Evolutionary conservation across 768 basidiomycete genomes (phyloP).

Genomic region (Trametopsis cervina): DNA sequence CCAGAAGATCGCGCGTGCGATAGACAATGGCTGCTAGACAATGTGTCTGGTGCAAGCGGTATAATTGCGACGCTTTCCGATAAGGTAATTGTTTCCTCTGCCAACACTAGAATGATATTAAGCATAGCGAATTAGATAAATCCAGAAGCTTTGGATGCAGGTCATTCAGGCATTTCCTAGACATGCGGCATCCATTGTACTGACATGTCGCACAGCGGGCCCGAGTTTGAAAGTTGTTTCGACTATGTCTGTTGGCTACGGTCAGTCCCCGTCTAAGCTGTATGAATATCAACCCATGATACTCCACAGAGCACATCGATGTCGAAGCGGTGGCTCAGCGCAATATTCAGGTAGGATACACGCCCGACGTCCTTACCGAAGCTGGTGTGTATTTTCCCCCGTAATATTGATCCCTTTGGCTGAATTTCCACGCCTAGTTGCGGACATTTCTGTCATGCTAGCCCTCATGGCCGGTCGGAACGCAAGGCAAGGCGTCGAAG

Average conservation of each 20-base stretch:
- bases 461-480: constrained; percentile 91
- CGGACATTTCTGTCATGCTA: constrained; percentile 86
- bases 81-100: constrained; percentile 37
- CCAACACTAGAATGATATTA: constrained; percentile 9
- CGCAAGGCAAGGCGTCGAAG: constrained; percentile 48
- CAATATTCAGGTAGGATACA: constrained; percentile 76
- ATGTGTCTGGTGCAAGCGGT: constrained; percentile 59
- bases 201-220: constrained; percentile 46
- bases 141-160: constrained; percentile 60
- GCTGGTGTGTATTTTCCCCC: constrained; percentile 47
- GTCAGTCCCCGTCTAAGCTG: constrained; percentile 32
- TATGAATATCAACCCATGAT: not conserved
- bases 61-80: constrained; percentile 58
- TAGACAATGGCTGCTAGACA: constrained; percentile 66
- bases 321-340: constrained; percentile 50
- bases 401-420: not conserved
- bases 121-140: constrained; percentile 46
- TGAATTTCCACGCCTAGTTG: constrained; percentile 44
- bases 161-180: constrained; percentile 14
- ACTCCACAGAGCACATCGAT: constrained; percentile 72
- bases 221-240: constrained; percentile 74
- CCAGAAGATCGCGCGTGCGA: constrained; percentile 49
- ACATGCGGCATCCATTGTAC: not conserved
- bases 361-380: constrained; percentile 89
- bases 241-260: constrained; percentile 89